Conservation (phyloP, 2,329 filamentous ascomycete genomes). For the Aureobasidium uvarum region DNA sequence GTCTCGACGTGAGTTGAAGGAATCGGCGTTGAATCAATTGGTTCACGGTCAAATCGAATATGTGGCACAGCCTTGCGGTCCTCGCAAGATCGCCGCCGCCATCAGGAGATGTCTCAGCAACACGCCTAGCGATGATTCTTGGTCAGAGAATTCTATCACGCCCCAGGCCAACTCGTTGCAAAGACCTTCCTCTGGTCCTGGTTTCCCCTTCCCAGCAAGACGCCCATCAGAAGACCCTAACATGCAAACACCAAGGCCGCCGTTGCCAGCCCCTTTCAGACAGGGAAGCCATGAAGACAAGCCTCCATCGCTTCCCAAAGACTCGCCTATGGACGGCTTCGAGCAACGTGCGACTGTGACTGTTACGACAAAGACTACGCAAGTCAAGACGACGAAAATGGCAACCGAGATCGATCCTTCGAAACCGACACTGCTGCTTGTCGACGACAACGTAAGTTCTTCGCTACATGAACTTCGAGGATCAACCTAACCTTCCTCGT, state of each 20-base stretch:
- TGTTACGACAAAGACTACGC: neutral
- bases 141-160: conserved; percentile 13
- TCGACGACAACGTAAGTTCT: conserved; percentile 34
- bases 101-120: conserved; percentile 18
- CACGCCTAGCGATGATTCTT: neutral
- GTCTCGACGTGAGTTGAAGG: conserved; percentile 13
- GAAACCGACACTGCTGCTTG: conserved; percentile 33
- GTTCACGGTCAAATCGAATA: conserved; percentile 21
- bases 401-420: conserved; percentile 20
- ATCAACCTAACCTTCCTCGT: neutral
- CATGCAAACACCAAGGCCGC: conserved; percentile 17
- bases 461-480: neutral
- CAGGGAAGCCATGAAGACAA: neutral
- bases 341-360: neutral
- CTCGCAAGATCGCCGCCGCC: conserved; percentile 19
- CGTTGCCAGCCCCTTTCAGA: neutral
- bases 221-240: neutral
- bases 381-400: neutral
- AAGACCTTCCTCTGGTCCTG: neutral
- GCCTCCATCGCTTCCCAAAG: conserved; percentile 10
- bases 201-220: conserved; percentile 5
- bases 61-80: conserved; percentile 27
- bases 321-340: conserved; percentile 9
- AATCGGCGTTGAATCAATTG: conserved; percentile 19
- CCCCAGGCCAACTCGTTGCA: conserved; percentile 1